phyloP scores from a whole-genome alignment of 805 yeast genomes.

The Debaryomyces prosopidis region DNA sequence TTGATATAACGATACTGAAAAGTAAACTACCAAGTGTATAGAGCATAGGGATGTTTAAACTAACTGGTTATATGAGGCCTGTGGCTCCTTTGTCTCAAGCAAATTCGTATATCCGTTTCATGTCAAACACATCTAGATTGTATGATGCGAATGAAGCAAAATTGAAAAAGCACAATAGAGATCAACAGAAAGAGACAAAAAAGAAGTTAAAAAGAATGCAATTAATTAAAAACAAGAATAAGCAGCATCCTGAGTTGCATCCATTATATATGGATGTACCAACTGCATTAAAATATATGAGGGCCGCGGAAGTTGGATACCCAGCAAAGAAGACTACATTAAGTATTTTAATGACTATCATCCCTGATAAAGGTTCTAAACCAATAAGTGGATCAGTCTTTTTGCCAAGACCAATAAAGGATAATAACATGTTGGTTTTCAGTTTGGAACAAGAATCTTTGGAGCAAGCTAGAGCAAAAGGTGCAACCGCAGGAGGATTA shows the following conservation, averaged over 20 bases:
- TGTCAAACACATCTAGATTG: constrained; percentile 3
- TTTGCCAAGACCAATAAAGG: constrained; percentile 72
- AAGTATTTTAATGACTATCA: constrained; percentile 55
- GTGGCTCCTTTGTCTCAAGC: background rate
- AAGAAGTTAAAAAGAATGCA: constrained; percentile 24
- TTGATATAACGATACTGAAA: background rate
- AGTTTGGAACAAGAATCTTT: constrained; percentile 56
- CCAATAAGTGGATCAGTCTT: constrained; percentile 70
- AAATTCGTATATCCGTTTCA: constrained; percentile 1
- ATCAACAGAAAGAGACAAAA: constrained; percentile 17
- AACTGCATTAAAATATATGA: constrained; percentile 69
- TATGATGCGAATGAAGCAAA: constrained; percentile 1
- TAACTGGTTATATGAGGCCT: constrained; percentile 3
- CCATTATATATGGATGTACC: constrained; percentile 75
- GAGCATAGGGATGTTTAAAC: constrained; percentile 2
- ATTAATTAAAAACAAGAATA: constrained; percentile 22
- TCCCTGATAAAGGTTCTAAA: constrained; percentile 76
- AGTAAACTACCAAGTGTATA: background rate
- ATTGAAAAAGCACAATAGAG: constrained; percentile 7
- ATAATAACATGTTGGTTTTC: constrained; percentile 66
- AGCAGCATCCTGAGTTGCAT: constrained; percentile 42
- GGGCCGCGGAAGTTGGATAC: constrained; percentile 92
- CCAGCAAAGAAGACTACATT: constrained; percentile 70
- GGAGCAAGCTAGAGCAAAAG: constrained; percentile 53
- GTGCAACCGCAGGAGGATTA: constrained; percentile 74